Base-by-base conservation (phyloP, 495 filamentous ascomycete species). In the Ascobolus immersus region DNA sequence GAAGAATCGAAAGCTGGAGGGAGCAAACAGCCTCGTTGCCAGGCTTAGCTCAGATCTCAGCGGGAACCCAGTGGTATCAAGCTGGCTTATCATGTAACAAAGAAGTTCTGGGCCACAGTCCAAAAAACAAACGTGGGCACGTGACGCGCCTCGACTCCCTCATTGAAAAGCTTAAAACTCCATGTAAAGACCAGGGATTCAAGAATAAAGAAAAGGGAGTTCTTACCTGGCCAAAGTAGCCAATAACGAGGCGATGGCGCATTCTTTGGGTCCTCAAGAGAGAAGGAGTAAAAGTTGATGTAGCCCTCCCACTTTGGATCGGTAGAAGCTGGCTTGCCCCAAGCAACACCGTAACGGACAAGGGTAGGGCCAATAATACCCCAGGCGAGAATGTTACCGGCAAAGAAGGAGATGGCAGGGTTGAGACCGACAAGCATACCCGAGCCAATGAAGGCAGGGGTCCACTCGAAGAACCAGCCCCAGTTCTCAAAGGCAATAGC, bases 391-490 rank as follows among this genome's bases (percentile, higher is more conserved):
- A 74, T 43, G 15, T 57, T 57, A 11, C 69, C 69, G 11, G 36
- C 50, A 34, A 73, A 65, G 55, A 73, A 61, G 33, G 65, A 71
- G 41, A 71, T 59, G 23, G 67, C 64, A 5, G 64, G 57, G 50
- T 73, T 72, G 29, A 72, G 56, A 38, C 69, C 69, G 39, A 73
- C 65, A 26, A 74, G 58, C 44, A 74, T 67, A 21, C 69, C 69
- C 33, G 57, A 59, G 17, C 69, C 69, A 37, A 73, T 71, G 47
- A 74, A 73, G 22, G 69, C 69, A 0, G 69, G 69, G 0, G 69
- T 72, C 50, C 55, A 69, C 41, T 72, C 67, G 25, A 67, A 55
- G 35, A 58, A 55, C 69, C 69, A 74, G 15, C 66, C 65, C 69
- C 69, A 73, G 37, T 60, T 69, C 48, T 73, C 67, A 15, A 69